Evolutionary conservation across 495 filamentous ascomycete species (phyloP), one percentile per base, ranked within the genome.

Genomic region (Hypoxylon cercidicola): DNA sequence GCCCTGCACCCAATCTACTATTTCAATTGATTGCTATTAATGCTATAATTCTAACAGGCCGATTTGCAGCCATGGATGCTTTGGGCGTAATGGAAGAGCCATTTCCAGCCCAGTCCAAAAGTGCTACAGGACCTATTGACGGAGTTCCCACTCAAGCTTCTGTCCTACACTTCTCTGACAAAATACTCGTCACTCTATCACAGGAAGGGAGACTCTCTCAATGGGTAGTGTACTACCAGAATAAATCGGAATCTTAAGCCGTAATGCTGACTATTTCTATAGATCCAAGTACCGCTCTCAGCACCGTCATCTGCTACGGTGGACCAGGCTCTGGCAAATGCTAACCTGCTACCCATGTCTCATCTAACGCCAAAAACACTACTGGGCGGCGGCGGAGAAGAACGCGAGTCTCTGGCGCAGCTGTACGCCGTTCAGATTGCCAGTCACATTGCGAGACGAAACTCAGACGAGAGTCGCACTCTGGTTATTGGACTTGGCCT

Each of bases 261-360:
- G 5, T 35, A 50, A 50, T 41, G 40, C 50, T 57, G 45, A 28
- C 48, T n/a, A n/a, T 43, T 15, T 55, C 48, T 23, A 51, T 57
- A 97, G 93, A 83, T 97, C 34, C 93, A 97, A 81, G 92, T 97
- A 16, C 91, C 92, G 3, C 85, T 97, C 39, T 88, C 87, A 49
- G 85, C 87, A 25, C 76, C 84, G 9, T 91, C 87, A 44, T 82
- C 87, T 20, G 84, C 79, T 16, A 75, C 79, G 13, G 79, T 87
- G 18, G 82, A 85, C 54, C 83, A 84, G 66, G 77, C 80, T 10
- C 72, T 87, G 15, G 81, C 84, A 16, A 79, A 77, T 32, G 77
- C 84, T 37, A 80, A 75, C n/a, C 67, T 78, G 16, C 85, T 97
- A 23, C 94, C 95, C 11, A 82, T 93, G 45, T 79, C 85, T 32